A percentile compares a stretch with the other conserved stretches of the same genome.
Conservation (phyloP, 73 alveolate species). For the Chromera velia region DNA sequence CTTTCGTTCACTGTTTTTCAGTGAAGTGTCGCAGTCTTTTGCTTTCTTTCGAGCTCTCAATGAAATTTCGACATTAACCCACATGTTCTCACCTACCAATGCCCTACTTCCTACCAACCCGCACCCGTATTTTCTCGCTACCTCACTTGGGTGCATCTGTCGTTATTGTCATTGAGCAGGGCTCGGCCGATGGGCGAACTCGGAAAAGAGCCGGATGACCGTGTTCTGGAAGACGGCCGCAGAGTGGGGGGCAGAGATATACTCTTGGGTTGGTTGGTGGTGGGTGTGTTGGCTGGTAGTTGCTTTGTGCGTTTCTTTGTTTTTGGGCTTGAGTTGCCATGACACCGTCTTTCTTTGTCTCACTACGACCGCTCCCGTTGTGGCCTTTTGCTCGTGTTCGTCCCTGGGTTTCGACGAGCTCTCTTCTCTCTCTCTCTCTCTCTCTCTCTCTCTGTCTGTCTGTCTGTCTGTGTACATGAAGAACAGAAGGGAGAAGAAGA, state of each 20-base stretch:
- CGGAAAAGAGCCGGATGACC: background rate
- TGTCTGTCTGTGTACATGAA: background rate
- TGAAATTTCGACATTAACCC: no score
- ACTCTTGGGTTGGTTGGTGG: background rate
- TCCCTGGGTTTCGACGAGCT: background rate
- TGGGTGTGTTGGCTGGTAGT: background rate
- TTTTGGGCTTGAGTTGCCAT: background rate
- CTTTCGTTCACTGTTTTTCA: no score
- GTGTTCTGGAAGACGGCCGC: background rate
- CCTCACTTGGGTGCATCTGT: no score
- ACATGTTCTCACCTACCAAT: no score
- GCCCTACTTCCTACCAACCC: no score
- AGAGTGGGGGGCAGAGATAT: background rate
- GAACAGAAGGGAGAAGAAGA: no score
- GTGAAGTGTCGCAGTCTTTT: no score
- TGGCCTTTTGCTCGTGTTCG: background rate
- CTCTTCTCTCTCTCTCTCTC: background rate
- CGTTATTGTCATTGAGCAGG: no score
- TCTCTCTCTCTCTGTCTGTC: background rate
- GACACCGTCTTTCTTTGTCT: background rate
- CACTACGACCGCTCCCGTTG: background rate
- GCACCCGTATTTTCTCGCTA: no score
- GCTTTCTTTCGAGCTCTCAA: no score
- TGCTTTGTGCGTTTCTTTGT: background rate
- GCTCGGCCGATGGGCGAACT: background rate